Evolutionary conservation across 2,329 filamentous ascomycete genomes (phyloP), one percentile per base, ranked within the genome.

Genomic region (Alternaria postmessia): DNA sequence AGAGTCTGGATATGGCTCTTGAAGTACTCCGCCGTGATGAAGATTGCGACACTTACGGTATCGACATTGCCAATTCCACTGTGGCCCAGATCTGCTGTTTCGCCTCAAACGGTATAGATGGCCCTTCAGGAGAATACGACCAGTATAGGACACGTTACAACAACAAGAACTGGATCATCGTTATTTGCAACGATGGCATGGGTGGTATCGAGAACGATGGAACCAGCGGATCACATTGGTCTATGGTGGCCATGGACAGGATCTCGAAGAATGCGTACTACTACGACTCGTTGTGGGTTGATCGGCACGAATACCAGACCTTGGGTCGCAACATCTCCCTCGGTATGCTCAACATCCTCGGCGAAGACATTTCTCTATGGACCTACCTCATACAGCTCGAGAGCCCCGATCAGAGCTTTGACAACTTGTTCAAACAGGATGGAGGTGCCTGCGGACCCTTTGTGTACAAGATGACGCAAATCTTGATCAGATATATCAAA

Each of bases 181-280:
- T 75, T 12, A 59, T 68, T 8, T 46, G 72, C 49, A 74, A 74
- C 55, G 64, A 74, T 55, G 72, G 59, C 5, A 61, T 67, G 20
- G 55, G 41, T 8, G 53, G 32, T 1, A 16, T 51, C 7, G 49
- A 38, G 3, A 58, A 38, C 9, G 36, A 43, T 11, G 65, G 64
- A 5, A 14, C 20, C 5, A 43, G 38, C 9, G 70, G 70, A 3
- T 24, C 32, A 4, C 73, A 75, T 46, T 75, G 72, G 72, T 63
- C 67, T 0, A 58, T 75, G 12, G 34, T 72, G 3, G 57, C 47
- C 9, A 18, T 74, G 18, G 59, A 74, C 44, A 55, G 61, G 6
- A 18, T 54, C 1, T 39, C 54, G 12, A 47, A 42, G 7, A 12
- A 0, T 4, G 59, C 59, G 5, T 60, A 64, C 39, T 74, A 72